Conservation (phyloP, 2,329 filamentous ascomycete species). For the Lasiodiplodia sp. region DNA sequence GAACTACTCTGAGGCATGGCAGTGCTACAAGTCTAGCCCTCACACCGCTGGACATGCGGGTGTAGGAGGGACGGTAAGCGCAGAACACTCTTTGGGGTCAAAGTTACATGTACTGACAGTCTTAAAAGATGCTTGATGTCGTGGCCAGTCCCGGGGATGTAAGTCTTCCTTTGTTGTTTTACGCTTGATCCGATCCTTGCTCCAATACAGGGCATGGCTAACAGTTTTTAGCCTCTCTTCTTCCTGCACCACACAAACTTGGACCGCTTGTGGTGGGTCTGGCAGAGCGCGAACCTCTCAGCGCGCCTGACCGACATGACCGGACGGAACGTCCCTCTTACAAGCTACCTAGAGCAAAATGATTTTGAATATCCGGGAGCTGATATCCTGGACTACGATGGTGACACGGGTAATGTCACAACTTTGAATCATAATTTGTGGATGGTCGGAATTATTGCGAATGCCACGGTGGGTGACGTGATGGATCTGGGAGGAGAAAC, state of each 20-base stretch:
- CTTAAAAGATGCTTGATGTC: slow-evolving; percentile 23
- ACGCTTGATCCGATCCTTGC: too few species aligned
- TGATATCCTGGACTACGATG: slow-evolving; percentile 29
- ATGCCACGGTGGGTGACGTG: slow-evolving; percentile 30
- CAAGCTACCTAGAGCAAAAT: slow-evolving; percentile 22
- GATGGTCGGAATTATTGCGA: slow-evolving; percentile 30
- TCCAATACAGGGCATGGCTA: not conserved
- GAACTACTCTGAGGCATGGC: slow-evolving; percentile 29
- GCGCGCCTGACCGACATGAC: slow-evolving; percentile 28
- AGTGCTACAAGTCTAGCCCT: slow-evolving; percentile 28
- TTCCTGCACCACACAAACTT: slow-evolving; percentile 54
- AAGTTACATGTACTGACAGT: not conserved
- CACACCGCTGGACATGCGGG: slow-evolving; percentile 28
- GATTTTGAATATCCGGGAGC: slow-evolving; percentile 18
- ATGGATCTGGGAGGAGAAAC: slow-evolving; percentile 29
- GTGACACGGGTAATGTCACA: slow-evolving; percentile 29
- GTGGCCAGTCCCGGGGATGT: slow-evolving; percentile 30
- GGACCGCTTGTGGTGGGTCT: slow-evolving; percentile 54
- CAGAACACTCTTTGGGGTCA: not conserved
- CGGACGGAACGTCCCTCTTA: slow-evolving; percentile 24
- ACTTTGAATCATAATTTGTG: slow-evolving; percentile 32
- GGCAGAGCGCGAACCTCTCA: slow-evolving; percentile 48
- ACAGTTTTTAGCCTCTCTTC: slow-evolving; percentile 39
- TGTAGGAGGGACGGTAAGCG: slow-evolving; percentile 24
- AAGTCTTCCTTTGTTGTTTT: not conserved